These are phyloP conservation scores for Diplodia scrobiculata DNA, from an alignment of 2,329 filamentous ascomycete genomes.

Conservation along the genomic window DNA sequence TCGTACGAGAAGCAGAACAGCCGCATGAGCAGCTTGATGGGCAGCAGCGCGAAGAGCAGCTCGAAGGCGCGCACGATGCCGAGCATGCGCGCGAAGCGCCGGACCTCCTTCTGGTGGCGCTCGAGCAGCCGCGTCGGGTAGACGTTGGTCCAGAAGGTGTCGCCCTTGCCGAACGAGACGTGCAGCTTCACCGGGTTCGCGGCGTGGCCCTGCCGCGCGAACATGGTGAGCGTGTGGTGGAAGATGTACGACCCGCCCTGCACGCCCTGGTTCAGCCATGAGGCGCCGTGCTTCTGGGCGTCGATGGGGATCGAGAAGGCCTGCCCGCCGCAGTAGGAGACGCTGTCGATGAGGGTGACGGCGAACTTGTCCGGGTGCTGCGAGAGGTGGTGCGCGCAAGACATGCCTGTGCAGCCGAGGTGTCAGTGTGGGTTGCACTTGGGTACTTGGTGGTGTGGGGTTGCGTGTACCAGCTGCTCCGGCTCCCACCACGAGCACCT, in stretches of 20 bases:
- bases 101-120: constrained; percentile 59
- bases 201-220: constrained; percentile 58
- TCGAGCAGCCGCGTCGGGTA: constrained; percentile 63
- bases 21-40: constrained; percentile 65
- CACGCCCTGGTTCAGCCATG: constrained; percentile 64
- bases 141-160: constrained; percentile 67
- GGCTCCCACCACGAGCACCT: constrained; percentile 46
- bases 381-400: constrained; percentile 67
- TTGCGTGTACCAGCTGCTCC: constrained; percentile 44
- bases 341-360: constrained; percentile 61
- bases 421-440: constrained; percentile 30
- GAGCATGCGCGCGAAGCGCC: constrained; percentile 57
- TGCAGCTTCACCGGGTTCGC: constrained; percentile 63
- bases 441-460: not conserved
- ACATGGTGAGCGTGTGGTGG: constrained; percentile 68
- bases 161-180: constrained; percentile 65
- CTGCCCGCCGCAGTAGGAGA: constrained; percentile 62
- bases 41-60: constrained; percentile 61
- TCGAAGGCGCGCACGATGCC: constrained; percentile 63
- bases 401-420: constrained; percentile 51
- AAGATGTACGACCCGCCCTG: constrained; percentile 68
- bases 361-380: constrained; percentile 67
- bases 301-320: constrained; percentile 62
- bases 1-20: constrained; percentile 69
- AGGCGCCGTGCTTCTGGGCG: constrained; percentile 58